Conservation (phyloP, 495 filamentous ascomycete genomes). For the Neurospora hispaniola region DNA sequence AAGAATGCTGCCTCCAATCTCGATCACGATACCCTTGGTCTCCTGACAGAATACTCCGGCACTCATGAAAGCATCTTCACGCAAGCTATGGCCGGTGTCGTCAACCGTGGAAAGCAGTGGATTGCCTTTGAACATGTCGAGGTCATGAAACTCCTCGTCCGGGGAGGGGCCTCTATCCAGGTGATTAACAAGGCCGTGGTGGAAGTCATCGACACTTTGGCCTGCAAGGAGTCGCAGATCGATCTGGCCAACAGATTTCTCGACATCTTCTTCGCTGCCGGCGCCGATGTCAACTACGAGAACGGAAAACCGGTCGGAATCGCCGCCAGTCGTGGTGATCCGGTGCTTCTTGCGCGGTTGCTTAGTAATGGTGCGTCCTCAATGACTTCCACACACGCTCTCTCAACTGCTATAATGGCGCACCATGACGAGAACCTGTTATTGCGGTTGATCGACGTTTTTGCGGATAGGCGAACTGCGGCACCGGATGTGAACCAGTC, state of each 20-base stretch:
- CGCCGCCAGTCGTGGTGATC: constrained; percentile 27
- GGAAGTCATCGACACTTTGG: constrained; percentile 25
- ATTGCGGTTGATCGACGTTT: constrained; percentile 10
- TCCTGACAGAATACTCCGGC: constrained; percentile 11
- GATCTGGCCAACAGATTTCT: constrained; percentile 22
- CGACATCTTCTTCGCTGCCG: constrained; percentile 25
- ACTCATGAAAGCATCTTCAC: constrained; percentile 9
- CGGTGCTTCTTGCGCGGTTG: constrained; percentile 23
- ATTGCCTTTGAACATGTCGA: constrained; percentile 25
- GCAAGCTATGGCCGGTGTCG: constrained; percentile 11
- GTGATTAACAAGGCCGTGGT: constrained; percentile 27
- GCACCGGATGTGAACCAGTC: constrained; percentile 11
- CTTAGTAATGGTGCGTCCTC: constrained; percentile 23
- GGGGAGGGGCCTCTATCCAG: constrained; percentile 24
- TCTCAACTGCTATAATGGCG: constrained; percentile 22
- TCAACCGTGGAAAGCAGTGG: constrained; percentile 18
- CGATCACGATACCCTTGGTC: constrained; percentile 8
- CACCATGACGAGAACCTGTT: constrained; percentile 9
- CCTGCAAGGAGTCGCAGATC: constrained; percentile 13
- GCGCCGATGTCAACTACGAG: constrained; percentile 32
- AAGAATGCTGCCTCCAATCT: constrained; percentile 21
- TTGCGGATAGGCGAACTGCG: constrained; percentile 5
- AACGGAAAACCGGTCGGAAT: constrained; percentile 29
- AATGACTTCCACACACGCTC: constrained; percentile 24
- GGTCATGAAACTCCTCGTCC: constrained; percentile 25